Evolutionary conservation across 1,284 basidiomycete genomes (phyloP).

Genomic region (Boletellus deceptivus): DNA sequence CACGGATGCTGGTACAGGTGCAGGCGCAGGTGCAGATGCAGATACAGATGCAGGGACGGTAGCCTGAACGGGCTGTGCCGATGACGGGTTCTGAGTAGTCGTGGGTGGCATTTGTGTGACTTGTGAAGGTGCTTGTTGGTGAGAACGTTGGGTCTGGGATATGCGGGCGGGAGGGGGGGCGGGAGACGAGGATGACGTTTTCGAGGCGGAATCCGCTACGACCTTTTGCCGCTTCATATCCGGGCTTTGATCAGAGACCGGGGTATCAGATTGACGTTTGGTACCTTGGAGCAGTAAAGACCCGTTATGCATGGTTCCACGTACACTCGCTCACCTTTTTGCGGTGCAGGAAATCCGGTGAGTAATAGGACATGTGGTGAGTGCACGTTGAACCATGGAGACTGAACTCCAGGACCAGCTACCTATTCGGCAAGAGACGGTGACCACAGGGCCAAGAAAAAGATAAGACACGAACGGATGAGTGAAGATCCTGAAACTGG

Average conservation of each 20-base stretch:
- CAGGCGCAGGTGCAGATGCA: no score
- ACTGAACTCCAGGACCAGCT: constrained; percentile 36
- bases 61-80: constrained; percentile 9
- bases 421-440: constrained; percentile 30
- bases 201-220: constrained; percentile 20
- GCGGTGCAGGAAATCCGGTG: constrained; percentile 44
- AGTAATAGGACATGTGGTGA: constrained; percentile 47
- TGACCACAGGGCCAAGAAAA: neutral
- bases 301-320: neutral
- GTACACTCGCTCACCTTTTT: constrained; percentile 34
- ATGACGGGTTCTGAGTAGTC: constrained; percentile 13
- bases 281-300: constrained; percentile 24
- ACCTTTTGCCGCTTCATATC: constrained; percentile 33
- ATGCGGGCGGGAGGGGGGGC: constrained; percentile 21
- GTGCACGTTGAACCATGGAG: constrained; percentile 57
- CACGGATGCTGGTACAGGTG: no score
- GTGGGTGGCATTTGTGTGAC: constrained; percentile 8
- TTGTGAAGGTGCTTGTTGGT: constrained; percentile 15
- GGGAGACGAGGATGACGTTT: constrained; percentile 24
- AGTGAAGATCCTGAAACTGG: constrained; percentile 51
- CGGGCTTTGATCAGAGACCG: constrained; percentile 25
- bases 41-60: constrained; percentile 4
- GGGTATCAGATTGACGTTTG: constrained; percentile 28
- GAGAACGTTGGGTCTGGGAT: constrained; percentile 17
- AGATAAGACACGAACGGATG: constrained; percentile 40